These are phyloP conservation scores for Spathaspora sp. DNA, from an alignment of 1,139 yeast genomes.

Conservation along the genomic window DNA sequence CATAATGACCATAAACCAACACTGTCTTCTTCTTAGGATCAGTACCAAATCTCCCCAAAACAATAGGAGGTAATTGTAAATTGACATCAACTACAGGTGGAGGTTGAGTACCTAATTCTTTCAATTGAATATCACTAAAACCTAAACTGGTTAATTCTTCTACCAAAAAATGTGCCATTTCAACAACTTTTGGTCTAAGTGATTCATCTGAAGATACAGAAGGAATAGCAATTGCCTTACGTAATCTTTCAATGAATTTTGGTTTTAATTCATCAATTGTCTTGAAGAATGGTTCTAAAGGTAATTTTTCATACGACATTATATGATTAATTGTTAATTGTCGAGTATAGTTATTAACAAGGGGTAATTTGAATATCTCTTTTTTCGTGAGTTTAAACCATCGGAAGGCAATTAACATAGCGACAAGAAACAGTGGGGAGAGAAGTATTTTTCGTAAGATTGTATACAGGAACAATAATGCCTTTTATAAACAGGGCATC, in stretches of 20 bases:
- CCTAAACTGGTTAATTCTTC: slow-evolving; percentile 69
- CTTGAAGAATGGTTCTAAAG: slow-evolving; percentile 48
- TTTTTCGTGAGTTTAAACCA: background rate
- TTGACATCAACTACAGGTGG: slow-evolving; percentile 69
- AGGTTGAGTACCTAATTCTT: slow-evolving; percentile 85
- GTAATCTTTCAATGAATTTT: slow-evolving; percentile 63
- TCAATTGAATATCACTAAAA: slow-evolving; percentile 77
- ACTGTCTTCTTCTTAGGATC: slow-evolving; percentile 84
- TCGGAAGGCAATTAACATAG: background rate
- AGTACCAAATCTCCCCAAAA: slow-evolving; percentile 79
- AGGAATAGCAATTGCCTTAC: slow-evolving; percentile 86
- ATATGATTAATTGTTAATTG: slow-evolving; percentile 3
- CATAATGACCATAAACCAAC: slow-evolving; percentile 93
- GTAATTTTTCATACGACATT: slow-evolving; percentile 40
- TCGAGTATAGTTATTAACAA: background rate
- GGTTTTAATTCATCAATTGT: slow-evolving; percentile 74
- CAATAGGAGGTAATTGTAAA: slow-evolving; percentile 87
- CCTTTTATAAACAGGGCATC: slow-evolving; percentile 4
- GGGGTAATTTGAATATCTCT: background rate
- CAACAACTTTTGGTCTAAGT: slow-evolving; percentile 80
- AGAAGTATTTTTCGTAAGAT: background rate
- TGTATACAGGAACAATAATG: background rate
- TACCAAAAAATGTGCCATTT: slow-evolving; percentile 81
- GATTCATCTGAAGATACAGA: slow-evolving; percentile 92
- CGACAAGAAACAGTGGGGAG: too few relatives aligned